Base-by-base conservation (phyloP, 345 rosid genomes). In the Lumnitzera racemosa region DNA sequence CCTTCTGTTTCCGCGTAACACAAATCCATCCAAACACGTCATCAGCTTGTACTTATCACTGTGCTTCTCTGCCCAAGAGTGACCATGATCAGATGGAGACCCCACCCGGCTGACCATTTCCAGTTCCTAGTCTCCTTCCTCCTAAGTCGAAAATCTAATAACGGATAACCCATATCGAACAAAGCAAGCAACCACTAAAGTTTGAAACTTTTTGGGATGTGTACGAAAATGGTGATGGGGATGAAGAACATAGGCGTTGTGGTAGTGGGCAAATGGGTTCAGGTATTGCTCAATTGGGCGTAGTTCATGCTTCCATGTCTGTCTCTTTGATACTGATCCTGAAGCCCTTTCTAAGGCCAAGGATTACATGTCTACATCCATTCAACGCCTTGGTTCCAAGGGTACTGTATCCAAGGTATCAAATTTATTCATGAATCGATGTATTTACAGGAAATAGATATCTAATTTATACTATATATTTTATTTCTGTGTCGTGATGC, bases 221-320 rank as follows among this genome's bases (percentile, higher is more conserved):
- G 43, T 9, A 5, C 7, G 36, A 57, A 61, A 9, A 78, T 70
- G 91, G 46, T 10, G 71, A 78, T 58, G 36, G 81, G 76, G 72
- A 66, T 69, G 4, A 78, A 79, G 81, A 63, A 61, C 43, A 70
- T 92, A 2, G 96, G 83, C 31, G 96, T 87, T 62, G 76, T 92
- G 8, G 96, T 43, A 68, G 86, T 68, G 96, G 98, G 29, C 98
- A 89, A 55, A 92, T 89, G 96, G 96, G 96, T n/a, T 89, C 91
- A 2, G 98, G 98, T 11, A 89, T 92, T 52, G 98, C 98, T 25
- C 96, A 87, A 67, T 85, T 92, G 53, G 96, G 83, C 59, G 81
- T 81, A 61, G 78, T 79, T 64, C 67, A 78, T 60, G 98, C 47
- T 69, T 89, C 65, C 66, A 67, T 16, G 96, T 81, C 46, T 76